Conservation (phyloP, 495 filamentous ascomycete genomes). For the Astrocystis sublimbata region DNA sequence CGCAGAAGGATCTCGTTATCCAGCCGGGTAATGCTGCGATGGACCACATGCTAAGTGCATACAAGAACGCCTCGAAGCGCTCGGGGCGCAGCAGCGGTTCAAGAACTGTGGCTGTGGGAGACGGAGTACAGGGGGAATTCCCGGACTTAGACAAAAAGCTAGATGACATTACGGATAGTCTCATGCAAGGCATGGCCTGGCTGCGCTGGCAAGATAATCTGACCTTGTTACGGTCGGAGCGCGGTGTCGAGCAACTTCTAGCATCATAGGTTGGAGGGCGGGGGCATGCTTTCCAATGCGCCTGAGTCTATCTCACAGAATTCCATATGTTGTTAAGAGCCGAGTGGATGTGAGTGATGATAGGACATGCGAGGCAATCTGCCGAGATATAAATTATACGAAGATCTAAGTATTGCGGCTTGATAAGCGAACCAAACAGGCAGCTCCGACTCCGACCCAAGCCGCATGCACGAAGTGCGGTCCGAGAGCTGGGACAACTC, state of each 20-base stretch:
- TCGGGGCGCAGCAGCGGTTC: conserved; percentile 13
- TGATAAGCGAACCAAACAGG: no score
- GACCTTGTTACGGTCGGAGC: conserved; percentile 43
- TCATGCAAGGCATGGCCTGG: conserved; percentile 86
- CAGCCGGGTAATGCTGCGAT: conserved; percentile 38
- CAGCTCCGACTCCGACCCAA: no score
- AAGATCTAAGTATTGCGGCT: no score
- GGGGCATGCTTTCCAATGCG: neutral
- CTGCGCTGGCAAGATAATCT: conserved; percentile 78
- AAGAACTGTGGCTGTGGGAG: conserved; percentile 27
- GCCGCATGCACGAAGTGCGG: no score
- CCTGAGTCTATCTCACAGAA: neutral
- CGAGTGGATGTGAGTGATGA: no score
- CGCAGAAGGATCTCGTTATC: conserved; percentile 29
- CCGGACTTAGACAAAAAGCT: conserved; percentile 58
- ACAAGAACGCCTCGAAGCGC: neutral
- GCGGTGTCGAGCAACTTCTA: conserved; percentile 26
- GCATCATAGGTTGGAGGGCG: conserved; percentile 2
- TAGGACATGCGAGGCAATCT: no score
- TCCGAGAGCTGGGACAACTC: no score
- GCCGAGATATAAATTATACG: no score
- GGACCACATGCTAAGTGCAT: conserved; percentile 41
- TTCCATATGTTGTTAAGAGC: no score
- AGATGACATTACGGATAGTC: conserved; percentile 89
- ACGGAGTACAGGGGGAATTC: conserved; percentile 16